These are phyloP conservation scores for Castanopsis chinensis DNA, from an alignment of 306 rosid genomes.

Conservation along the genomic window DNA sequence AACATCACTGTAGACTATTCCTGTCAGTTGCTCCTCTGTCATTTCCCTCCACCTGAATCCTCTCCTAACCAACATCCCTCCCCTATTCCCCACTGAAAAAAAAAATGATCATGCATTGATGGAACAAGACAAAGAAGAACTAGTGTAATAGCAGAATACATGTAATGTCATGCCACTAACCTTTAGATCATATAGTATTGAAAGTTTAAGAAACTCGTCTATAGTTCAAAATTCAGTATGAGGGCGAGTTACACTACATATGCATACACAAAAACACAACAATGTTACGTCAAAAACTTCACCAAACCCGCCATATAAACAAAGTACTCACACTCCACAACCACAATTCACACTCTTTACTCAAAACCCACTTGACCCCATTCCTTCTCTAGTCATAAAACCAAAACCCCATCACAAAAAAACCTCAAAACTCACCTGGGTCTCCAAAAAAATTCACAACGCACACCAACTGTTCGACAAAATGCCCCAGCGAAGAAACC, in stretches of 20 bases:
- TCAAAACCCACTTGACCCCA: neutral
- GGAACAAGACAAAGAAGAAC: neutral
- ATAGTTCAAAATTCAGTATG: neutral
- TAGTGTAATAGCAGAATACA: neutral
- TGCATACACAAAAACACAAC: neutral
- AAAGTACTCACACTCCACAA: neutral
- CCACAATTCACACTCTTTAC: neutral
- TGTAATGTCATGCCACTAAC: neutral
- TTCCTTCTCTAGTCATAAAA: neutral
- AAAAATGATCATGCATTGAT: neutral
- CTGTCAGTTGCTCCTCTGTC: neutral
- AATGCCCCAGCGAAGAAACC: neutral
- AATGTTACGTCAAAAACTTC: neutral
- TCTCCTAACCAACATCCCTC: neutral
- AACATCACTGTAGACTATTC: too few relatives aligned
- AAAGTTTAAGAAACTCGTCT: neutral
- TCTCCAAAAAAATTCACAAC: neutral
- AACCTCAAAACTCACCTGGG: neutral
- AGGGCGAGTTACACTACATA: neutral
- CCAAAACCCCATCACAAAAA: neutral
- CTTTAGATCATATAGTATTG: neutral
- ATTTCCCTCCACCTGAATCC: neutral
- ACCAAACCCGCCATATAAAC: neutral
- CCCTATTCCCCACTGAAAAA: neutral
- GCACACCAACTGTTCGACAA: neutral